phyloP scores from a whole-genome alignment of 1,284 basidiomycete genomes.

The Ustilago sp. region DNA sequence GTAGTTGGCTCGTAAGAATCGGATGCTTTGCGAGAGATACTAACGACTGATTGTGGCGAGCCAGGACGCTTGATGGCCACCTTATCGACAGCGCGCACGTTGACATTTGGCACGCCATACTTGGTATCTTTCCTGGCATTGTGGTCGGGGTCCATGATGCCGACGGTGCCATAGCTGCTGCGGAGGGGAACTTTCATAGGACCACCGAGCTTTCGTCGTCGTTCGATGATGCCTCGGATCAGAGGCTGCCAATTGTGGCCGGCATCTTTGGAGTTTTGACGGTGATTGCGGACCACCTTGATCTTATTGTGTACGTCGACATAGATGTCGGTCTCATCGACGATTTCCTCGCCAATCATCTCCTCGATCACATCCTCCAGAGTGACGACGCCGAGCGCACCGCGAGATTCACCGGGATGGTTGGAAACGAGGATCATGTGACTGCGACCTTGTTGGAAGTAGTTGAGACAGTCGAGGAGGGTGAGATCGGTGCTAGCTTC shows the following conservation, averaged over 20 bases:
- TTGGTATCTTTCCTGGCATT: slow-evolving; percentile 27
- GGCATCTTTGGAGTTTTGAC: slow-evolving; percentile 24
- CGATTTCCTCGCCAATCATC: slow-evolving; percentile 69
- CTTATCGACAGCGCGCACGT: slow-evolving; percentile 54
- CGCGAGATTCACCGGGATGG: slow-evolving; percentile 82
- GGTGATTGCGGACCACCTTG: slow-evolving; percentile 54
- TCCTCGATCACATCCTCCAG: slow-evolving; percentile 76
- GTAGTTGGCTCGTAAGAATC: slow-evolving; percentile 32
- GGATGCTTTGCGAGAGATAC: slow-evolving; percentile 19
- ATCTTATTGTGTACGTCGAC: slow-evolving; percentile 67
- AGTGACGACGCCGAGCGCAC: slow-evolving; percentile 74
- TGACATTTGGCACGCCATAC: slow-evolving; percentile 41
- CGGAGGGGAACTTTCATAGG: slow-evolving; percentile 59
- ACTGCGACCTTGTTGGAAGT: slow-evolving; percentile 87
- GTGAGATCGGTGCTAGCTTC: slow-evolving; percentile 86
- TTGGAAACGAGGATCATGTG: slow-evolving; percentile 88
- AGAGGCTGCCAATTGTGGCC: slow-evolving; percentile 64
- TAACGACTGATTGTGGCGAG: slow-evolving; percentile 34
- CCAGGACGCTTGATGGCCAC: slow-evolving; percentile 60
- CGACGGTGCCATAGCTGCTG: slow-evolving; percentile 58
- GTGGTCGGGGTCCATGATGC: slow-evolving; percentile 27
- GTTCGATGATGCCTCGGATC: slow-evolving; percentile 68
- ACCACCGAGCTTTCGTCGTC: slow-evolving; percentile 61
- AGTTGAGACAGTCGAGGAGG: slow-evolving; percentile 72
- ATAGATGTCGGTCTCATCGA: slow-evolving; percentile 68